Evolutionary conservation across 441 rosid genomes (phyloP), one percentile per base, ranked within the genome.

Genomic region (Mallotus japonicus): DNA sequence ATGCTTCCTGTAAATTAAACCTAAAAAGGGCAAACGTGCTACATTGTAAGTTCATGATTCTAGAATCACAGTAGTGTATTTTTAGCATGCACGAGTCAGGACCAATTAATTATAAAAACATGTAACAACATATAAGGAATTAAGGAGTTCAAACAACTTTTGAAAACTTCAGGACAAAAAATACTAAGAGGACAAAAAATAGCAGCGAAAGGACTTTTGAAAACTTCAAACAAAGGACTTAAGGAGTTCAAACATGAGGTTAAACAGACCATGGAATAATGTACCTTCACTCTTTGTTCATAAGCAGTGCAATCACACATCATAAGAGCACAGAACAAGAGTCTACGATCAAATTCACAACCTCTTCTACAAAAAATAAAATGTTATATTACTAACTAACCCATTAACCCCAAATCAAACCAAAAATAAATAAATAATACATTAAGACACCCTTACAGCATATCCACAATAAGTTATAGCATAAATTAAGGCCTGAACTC

Each of bases 1-100:
- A 60, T 87, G 95, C 81, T 83, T 92, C 96, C 99, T 95, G 67
- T 66, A 83, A 73, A 67, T 12, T 66, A 83, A 73, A 67, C 15
- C 34, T 24, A 22, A 32, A 54, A 12, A 51, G 2, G 19, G 4
- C 2, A 19, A 9, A 22, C 5, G 20, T 10, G 10, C 10, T 9
- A 24, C 65, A 60, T 53, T 8, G 53, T 20, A 51, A 14, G 7
- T 46, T 20, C n/a, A 12, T 4, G 16, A 42, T 53, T 9, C 32
- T 14, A 10, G 34, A 67, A 37, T 37, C 57, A 58, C 44, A 2
- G 55, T 9, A 46, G 9, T 0, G 42, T 9, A 16, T 16, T 54
- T 22, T 64, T 11, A 24, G 5, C 58, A 44, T 46, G 17, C 47
- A 44, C 13, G 55, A 4, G 10, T 10, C 19, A 10, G 54, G 42